These are phyloP conservation scores for Tricholoma flavovirens DNA, from an alignment of 768 basidiomycete genomes.

Conservation along the genomic window DNA sequence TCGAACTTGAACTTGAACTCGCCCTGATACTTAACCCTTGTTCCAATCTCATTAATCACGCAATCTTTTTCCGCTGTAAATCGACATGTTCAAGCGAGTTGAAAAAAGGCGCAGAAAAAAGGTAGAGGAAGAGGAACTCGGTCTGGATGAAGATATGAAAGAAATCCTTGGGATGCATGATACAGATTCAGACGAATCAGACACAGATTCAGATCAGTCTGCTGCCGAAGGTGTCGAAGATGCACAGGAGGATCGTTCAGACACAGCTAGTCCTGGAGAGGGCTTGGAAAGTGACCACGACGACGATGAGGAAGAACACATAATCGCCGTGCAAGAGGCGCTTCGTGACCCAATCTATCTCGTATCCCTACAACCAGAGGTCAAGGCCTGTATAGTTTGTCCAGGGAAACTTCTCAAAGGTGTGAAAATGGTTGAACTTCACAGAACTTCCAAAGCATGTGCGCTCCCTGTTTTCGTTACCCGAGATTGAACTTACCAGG, in stretches of 20 bases:
- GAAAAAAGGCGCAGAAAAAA: conserved; percentile 58
- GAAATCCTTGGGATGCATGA: conserved; percentile 60
- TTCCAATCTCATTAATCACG: neutral
- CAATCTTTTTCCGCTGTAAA: neutral
- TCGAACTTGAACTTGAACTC: neutral
- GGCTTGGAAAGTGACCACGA: conserved; percentile 22
- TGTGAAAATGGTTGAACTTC: conserved; percentile 46
- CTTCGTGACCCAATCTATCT: conserved; percentile 60
- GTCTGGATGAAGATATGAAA: conserved; percentile 48
- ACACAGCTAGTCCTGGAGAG: conserved; percentile 13
- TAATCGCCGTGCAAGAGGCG: conserved; percentile 53
- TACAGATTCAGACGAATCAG: conserved; percentile 72
- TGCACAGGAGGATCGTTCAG: conserved; percentile 18
- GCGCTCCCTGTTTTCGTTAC: conserved; percentile 18
- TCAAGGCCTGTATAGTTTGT: conserved; percentile 61
- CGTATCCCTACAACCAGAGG: conserved; percentile 47
- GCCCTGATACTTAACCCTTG: neutral
- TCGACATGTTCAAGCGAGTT: conserved; percentile 71
- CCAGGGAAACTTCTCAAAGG: conserved; percentile 70
- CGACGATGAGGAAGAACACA: conserved; percentile 31
- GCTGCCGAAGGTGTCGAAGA: conserved; percentile 22
- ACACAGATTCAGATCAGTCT: conserved; percentile 42
- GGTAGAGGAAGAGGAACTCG: conserved; percentile 59
- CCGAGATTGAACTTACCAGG: conserved; percentile 10
- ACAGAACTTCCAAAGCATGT: conserved; percentile 61